Base-by-base conservation (phyloP, 805 yeast species). In the Kregervanrija fluxuum region DNA sequence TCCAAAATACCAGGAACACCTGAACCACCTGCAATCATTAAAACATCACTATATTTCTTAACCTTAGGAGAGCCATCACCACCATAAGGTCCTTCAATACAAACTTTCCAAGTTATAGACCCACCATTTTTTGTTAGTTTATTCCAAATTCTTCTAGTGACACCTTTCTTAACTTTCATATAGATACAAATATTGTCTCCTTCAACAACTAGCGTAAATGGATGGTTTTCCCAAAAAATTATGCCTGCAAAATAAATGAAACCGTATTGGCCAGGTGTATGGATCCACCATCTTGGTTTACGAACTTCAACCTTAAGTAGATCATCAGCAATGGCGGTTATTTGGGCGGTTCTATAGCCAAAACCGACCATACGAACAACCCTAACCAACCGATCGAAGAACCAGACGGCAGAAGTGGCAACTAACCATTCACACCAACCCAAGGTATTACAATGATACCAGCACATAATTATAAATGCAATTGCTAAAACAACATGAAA, bases 181-280 rank as follows among this genome's bases (percentile, higher is more conserved):
- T 65, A 69, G 30, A 73, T 56, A 1, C 63, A 53, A 2, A 75
- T 49, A 12, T 61, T 56, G 40, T 66, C 62, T 35, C 64, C 68
- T 30, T 63, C 59, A 45, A 67, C 66, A 34, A 74, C 62, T 2
- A 76, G 55, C 1, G 87, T 79, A 61, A 84, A 82, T 2, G 90
- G 91, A 59, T 84, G 89, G 4, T 83, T 75, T 58, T 83, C 87
- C 80, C 82, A 81, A 55, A 79, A 77, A 33, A 70, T 59, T 4
- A 66, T 56, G 44, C 73, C 66, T 43, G 78, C 50, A 56, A 82
- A 77, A 61, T 81, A 77, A 35, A 83, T 57, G 54, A 65, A 83
- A 1, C 72, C 77, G 57, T 65, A 77, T 12, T 74, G 67, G 28
- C 86, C 84, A 2, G 88, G 82, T 45, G 55, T 63, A 14, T 72